Base-by-base conservation (phyloP, 2,329 filamentous ascomycete genomes). In the Diaporthe humulicola region DNA sequence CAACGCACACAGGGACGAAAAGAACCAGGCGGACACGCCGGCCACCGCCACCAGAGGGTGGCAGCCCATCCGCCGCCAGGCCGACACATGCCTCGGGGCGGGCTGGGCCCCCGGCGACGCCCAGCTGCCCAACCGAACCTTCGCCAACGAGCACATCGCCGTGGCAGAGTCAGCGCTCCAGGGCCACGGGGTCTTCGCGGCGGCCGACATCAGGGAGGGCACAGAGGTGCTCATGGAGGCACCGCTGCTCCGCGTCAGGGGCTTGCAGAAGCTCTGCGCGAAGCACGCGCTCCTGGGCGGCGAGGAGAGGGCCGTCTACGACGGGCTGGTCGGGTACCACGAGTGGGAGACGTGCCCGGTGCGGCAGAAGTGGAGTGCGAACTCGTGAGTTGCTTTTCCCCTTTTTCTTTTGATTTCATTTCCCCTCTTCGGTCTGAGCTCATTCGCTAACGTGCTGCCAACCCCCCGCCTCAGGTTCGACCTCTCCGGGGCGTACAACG, bases 131-230 rank as follows among this genome's bases (percentile, higher is more conserved):
- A 73, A 73, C 42, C 75, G 75, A 7, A 48, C 25, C n/a, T 86
- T 83, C 52, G 70, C 80, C 30, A 89, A 88, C 74, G 78, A 81
- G 0, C 83, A 78, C 73, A 85, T 90, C 52, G 77, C 82, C 15
- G 78, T 90, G 8, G 82, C 80, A 3, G 78, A 78, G 14, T 89
- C 88, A 0, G 64, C 75, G 0, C 80, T 87, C 1, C 84, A 85
- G 0, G 88, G 88, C 1, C 83, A 85, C 58, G 89, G 89, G 0
- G 85, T 83, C 0, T 89, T 90, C 61, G 88, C 89, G 0, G 76
- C 78, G 0, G 79, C 78, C 7, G 80, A 84, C 9, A 82, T 90
- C 15, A 76, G 76, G 25, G 67, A 77, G 0, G 83, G 83, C 48
- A 83, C 87, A 48, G 77, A 81, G 1, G 84, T 90, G 12, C 83